Percentiles rank a stretch among this genome's conserved stretches.
Conservation (phyloP, 2,329 filamentous ascomycete genomes). For the Aspergillus fructus region DNA sequence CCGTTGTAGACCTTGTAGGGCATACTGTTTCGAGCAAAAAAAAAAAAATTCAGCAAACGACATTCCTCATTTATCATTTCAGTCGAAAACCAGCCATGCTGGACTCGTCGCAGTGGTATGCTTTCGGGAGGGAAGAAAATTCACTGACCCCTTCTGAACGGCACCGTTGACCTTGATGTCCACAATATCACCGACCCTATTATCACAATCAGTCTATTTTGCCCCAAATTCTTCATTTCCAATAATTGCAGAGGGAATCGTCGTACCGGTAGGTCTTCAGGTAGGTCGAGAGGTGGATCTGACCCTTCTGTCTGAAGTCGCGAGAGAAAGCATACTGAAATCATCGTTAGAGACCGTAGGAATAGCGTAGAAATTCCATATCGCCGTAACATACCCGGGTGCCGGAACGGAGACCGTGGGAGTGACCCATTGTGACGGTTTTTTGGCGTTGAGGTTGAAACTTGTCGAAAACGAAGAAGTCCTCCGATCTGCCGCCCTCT, state of each 20-base stretch:
- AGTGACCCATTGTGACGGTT: slow-evolving; percentile 76
- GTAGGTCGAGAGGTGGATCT: slow-evolving; percentile 92
- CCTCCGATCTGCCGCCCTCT: slow-evolving; percentile 26
- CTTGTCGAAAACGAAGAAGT: slow-evolving; percentile 38
- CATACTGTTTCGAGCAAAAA: slow-evolving; percentile 62
- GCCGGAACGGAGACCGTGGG: slow-evolving; percentile 81
- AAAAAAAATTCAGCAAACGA: slow-evolving; percentile 25
- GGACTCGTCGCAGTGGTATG: slow-evolving; percentile 11
- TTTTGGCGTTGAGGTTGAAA: slow-evolving; percentile 43
- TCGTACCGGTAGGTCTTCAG: slow-evolving; percentile 84
- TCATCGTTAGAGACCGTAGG: slow-evolving; percentile 29
- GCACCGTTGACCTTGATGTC: slow-evolving; percentile 99
- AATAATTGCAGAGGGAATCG: slow-evolving; percentile 16
- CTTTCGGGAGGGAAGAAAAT: slow-evolving; percentile 20
- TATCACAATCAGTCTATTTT: slow-evolving; percentile 47
- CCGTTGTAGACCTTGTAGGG: slow-evolving; percentile 99
- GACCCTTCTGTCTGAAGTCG: slow-evolving; percentile 91
- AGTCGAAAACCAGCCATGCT: slow-evolving; percentile 7
- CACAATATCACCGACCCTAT: slow-evolving; percentile 94
- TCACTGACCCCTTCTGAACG: slow-evolving; percentile 89
- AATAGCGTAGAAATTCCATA: slow-evolving; percentile 3
- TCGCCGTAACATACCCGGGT: slow-evolving; percentile 66
- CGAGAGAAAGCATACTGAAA: slow-evolving; percentile 84
- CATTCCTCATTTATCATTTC: slow-evolving; percentile 8
- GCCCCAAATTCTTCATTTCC: slow-evolving; percentile 14